Conservation (phyloP, 164 flowering plant species). For the Dillenia suffruticosa region DNA sequence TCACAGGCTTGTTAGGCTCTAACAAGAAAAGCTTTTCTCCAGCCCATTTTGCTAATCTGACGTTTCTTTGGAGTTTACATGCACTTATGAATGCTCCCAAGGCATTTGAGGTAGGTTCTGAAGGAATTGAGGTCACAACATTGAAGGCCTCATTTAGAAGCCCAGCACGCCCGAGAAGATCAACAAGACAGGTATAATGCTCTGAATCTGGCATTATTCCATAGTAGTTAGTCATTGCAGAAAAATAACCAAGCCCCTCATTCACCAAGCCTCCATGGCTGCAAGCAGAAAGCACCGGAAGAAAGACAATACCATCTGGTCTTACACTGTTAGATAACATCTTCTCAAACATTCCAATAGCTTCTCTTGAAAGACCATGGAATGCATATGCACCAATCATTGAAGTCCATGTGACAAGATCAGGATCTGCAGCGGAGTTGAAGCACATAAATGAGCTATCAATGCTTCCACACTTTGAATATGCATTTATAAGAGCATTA, state of each 20-base stretch:
- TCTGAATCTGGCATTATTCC: conserved; percentile 45
- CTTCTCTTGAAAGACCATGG: conserved; percentile 46
- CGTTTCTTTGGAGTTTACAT: conserved; percentile 44
- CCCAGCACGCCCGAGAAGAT: conserved; percentile 70
- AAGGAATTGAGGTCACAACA: conserved; percentile 33
- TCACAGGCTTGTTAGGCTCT: conserved; percentile 48
- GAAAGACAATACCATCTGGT: conserved; percentile 53
- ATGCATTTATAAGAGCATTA: conserved; percentile 52
- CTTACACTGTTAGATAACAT: conserved; percentile 38
- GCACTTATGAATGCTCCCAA: conserved; percentile 58
- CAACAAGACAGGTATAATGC: conserved; percentile 64
- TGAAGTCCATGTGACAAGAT: conserved; percentile 64
- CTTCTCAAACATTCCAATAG: conserved; percentile 36
- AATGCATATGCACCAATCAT: conserved; percentile 50
- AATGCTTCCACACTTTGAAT: conserved; percentile 57
- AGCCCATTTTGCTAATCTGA: conserved; percentile 45
- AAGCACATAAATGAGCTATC: conserved; percentile 33
- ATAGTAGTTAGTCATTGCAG: conserved; percentile 37
- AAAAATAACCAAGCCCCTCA: conserved; percentile 51
- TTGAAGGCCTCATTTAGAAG: conserved; percentile 44
- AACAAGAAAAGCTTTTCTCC: conserved; percentile 39
- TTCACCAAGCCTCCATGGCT: conserved; percentile 53
- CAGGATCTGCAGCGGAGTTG: conserved; percentile 27
- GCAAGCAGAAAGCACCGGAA: conserved; percentile 67
- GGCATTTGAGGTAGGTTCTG: conserved; percentile 24